Conservation (phyloP, 1,139 yeast genomes). For the Suzukiozyma palmioleophila region DNA sequence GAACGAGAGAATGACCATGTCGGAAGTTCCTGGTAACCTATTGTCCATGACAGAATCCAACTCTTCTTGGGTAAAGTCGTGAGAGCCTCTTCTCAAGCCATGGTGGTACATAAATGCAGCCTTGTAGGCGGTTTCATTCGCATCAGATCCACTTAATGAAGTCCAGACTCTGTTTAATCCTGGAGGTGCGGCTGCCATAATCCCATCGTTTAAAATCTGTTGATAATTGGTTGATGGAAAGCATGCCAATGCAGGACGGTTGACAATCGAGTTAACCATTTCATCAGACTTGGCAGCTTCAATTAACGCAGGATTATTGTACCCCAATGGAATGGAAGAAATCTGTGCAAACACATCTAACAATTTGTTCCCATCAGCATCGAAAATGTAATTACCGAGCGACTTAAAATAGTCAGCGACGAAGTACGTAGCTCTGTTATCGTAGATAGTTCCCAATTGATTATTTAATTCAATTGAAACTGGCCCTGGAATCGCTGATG, state of each 20-base stretch:
- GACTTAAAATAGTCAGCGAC: conserved; percentile 64
- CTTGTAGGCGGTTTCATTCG: conserved; percentile 72
- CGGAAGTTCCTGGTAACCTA: conserved; percentile 63
- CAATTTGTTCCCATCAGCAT: conserved; percentile 63
- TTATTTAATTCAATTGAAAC: conserved; percentile 41
- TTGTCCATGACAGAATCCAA: conserved; percentile 61
- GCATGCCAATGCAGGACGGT: conserved; percentile 74
- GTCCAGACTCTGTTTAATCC: conserved; percentile 67
- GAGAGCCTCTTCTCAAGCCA: conserved; percentile 50
- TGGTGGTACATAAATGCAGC: conserved; percentile 77
- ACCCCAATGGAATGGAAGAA: conserved; percentile 70
- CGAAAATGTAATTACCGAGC: conserved; percentile 65
- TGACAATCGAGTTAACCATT: conserved; percentile 63
- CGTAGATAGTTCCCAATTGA: conserved; percentile 53
- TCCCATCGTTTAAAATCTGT: conserved; percentile 48
- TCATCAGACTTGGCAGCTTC: conserved; percentile 59
- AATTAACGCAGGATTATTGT: conserved; percentile 67
- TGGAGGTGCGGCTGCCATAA: conserved; percentile 65
- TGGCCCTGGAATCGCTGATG: conserved; percentile 60
- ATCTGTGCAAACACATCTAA: conserved; percentile 71
- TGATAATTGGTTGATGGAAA: conserved; percentile 60
- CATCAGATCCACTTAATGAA: conserved; percentile 69
- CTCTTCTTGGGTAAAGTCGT: conserved; percentile 54
- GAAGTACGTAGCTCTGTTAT: conserved; percentile 65
- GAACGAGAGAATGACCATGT: conserved; percentile 63